Evolutionary conservation across 108 stramenopile species (phyloP).

Genomic region (Bacterosira constricta): DNA sequence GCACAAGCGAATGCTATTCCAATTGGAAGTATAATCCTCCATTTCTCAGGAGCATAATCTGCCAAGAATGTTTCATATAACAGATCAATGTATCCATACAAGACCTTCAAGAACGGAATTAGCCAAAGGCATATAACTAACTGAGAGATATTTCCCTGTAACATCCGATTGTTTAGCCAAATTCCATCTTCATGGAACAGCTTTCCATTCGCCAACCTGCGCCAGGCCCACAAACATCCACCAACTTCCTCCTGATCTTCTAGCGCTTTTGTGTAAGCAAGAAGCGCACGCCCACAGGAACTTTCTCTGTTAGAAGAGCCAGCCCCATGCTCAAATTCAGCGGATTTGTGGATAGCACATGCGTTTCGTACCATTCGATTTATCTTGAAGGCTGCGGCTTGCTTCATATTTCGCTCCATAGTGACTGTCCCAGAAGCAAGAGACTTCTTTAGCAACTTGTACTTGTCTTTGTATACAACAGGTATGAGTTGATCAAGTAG

Average conservation of each 20-base stretch:
- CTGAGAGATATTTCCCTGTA: slow-evolving; percentile 3
- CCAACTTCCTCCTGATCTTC: slow-evolving; percentile 32
- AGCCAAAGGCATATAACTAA: slow-evolving; percentile 7
- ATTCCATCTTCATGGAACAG: slow-evolving; percentile 50
- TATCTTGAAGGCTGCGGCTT: slow-evolving; percentile 42
- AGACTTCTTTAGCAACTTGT: slow-evolving; percentile 3
- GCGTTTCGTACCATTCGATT: slow-evolving; percentile 30
- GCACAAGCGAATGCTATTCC: slow-evolving; percentile 11
- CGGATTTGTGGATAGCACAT: slow-evolving; percentile 22
- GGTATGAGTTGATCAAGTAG: slow-evolving; percentile 14
- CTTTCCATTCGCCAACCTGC: slow-evolving; percentile 5
- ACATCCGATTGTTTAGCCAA: slow-evolving; percentile 32
- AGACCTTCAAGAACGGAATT: slow-evolving; percentile 1
- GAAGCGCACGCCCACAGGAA: slow-evolving; percentile 34
- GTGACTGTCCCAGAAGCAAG: slow-evolving; percentile 14
- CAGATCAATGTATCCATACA: background rate
- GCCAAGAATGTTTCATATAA: background rate
- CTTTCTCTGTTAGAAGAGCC: no score
- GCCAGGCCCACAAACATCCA: slow-evolving; percentile 51
- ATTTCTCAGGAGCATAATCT: background rate
- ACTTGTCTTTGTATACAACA: background rate
- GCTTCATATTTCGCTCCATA: slow-evolving; percentile 34
- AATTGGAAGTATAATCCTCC: slow-evolving; percentile 18
- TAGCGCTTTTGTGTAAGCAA: slow-evolving; percentile 21
- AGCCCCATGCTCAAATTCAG: background rate